A percentile compares a stretch with the other conserved stretches of the same genome.
These are phyloP conservation scores for Chaetomium tenue DNA, from an alignment of 495 filamentous ascomycete species.

Conservation along the genomic window DNA sequence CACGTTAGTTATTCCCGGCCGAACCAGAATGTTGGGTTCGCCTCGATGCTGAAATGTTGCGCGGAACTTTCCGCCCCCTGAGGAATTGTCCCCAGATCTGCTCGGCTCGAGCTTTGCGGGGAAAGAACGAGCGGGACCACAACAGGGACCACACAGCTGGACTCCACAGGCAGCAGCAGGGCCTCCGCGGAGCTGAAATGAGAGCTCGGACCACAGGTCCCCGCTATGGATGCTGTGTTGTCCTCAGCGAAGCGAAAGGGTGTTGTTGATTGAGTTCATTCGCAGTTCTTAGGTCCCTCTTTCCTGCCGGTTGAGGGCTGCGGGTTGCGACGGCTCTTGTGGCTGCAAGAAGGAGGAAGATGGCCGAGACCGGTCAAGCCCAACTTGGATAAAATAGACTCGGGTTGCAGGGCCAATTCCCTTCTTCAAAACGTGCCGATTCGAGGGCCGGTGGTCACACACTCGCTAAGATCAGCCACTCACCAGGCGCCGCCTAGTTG, in stretches of 20 bases:
- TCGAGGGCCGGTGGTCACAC: neutral
- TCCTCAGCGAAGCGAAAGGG: too few species aligned
- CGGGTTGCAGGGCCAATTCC: neutral
- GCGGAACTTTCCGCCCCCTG: neutral
- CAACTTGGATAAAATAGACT: neutral
- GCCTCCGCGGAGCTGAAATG: slow-evolving; percentile 10
- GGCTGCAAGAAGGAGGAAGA: neutral
- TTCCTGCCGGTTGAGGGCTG: too few species aligned
- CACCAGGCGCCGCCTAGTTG: neutral
- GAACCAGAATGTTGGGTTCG: neutral
- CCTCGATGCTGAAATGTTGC: neutral
- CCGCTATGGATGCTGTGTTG: too few species aligned
- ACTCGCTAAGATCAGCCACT: slow-evolving; percentile 7
- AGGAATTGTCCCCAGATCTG: neutral
- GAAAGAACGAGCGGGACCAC: neutral
- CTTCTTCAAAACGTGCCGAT: neutral
- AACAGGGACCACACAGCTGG: neutral
- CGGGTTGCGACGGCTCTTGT: too few species aligned
- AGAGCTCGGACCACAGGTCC: neutral
- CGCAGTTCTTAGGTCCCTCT: too few species aligned
- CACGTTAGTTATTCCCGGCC: neutral
- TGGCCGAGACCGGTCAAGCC: slow-evolving; percentile 1
- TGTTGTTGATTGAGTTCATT: too few species aligned
- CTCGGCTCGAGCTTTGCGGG: neutral
- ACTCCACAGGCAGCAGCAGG: neutral